Conservation (phyloP, 257 asterid species). For the Solanum clarkiae region DNA sequence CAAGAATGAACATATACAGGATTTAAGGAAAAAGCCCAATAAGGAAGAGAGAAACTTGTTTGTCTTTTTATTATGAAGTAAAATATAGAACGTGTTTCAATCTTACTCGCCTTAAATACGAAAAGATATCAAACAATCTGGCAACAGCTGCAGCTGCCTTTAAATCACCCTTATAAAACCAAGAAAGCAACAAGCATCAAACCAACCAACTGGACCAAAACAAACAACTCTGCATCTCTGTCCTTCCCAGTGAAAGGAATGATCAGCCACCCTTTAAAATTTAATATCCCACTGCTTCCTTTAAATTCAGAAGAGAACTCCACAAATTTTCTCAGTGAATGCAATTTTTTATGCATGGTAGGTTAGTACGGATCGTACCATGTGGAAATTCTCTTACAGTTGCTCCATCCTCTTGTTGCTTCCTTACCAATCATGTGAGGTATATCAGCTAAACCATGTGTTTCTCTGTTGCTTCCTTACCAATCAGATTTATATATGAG, state of each 20-base stretch:
- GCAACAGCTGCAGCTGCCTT: background rate
- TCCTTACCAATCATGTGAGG: background rate
- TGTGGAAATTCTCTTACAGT: background rate
- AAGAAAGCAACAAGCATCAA: background rate
- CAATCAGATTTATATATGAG: background rate
- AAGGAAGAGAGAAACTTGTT: background rate
- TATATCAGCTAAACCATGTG: background rate
- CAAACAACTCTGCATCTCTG: background rate
- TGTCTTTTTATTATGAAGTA: background rate
- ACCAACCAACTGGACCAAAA: background rate
- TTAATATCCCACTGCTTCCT: background rate
- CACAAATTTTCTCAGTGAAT: background rate
- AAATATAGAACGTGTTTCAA: background rate
- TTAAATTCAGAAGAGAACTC: background rate
- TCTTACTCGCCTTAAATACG: background rate
- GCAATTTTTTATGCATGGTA: background rate
- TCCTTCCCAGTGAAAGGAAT: background rate
- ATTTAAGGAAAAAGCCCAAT: background rate
- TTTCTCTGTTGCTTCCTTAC: background rate
- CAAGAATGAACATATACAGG: background rate
- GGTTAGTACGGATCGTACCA: background rate
- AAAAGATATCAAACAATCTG: background rate
- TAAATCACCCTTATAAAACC: background rate
- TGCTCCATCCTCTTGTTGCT: background rate
- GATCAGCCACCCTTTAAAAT: background rate